Evolutionary conservation across 2,329 filamentous ascomycete species (phyloP).

Genomic region (Leptographium galeiforme): DNA sequence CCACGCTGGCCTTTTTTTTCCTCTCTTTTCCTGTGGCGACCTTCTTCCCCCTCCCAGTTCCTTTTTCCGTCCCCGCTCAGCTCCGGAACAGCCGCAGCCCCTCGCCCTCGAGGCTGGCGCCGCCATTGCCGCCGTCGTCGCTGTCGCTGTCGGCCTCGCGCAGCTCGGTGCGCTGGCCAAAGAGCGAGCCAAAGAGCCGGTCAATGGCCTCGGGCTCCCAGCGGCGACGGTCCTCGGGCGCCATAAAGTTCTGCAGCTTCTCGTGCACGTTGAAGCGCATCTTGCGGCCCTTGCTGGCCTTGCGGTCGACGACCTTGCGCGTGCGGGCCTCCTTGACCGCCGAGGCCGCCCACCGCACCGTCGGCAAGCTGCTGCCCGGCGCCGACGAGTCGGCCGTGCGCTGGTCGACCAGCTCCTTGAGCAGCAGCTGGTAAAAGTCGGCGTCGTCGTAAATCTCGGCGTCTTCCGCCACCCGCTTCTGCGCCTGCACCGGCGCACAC

Average conservation of each 20-base stretch:
- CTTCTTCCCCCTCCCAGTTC: too few relatives aligned
- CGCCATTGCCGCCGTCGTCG: conserved; percentile 14
- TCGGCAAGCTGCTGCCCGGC: conserved; percentile 31
- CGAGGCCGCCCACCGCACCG: conserved; percentile 52
- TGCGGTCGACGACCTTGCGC: conserved; percentile 76
- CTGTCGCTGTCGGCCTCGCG: conserved; percentile 43
- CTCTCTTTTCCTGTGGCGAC: too few relatives aligned
- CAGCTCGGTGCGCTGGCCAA: conserved; percentile 56
- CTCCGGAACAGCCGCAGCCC: conserved; percentile 37
- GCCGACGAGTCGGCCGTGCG: conserved; percentile 55
- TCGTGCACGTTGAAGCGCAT: conserved; percentile 91
- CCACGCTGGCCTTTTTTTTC: too few relatives aligned
- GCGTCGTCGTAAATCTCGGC: conserved; percentile 75
- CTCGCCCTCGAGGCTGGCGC: conserved; percentile 37
- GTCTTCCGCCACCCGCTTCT: conserved; percentile 43
- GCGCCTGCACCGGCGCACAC: conserved; percentile 58
- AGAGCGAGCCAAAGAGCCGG: conserved; percentile 59
- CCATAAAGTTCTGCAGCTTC: conserved; percentile 97
- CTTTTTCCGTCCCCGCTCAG: neutral
- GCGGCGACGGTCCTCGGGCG: conserved; percentile 63
- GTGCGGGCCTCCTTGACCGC: conserved; percentile 65
- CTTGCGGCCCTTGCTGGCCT: conserved; percentile 89
- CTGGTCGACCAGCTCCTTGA: conserved; percentile 88
- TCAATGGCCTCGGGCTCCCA: conserved; percentile 78
- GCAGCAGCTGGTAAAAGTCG: conserved; percentile 83